These are phyloP conservation scores for Sabuloglossum arenarium DNA, from an alignment of 495 filamentous ascomycete genomes.

Conservation along the genomic window DNA sequence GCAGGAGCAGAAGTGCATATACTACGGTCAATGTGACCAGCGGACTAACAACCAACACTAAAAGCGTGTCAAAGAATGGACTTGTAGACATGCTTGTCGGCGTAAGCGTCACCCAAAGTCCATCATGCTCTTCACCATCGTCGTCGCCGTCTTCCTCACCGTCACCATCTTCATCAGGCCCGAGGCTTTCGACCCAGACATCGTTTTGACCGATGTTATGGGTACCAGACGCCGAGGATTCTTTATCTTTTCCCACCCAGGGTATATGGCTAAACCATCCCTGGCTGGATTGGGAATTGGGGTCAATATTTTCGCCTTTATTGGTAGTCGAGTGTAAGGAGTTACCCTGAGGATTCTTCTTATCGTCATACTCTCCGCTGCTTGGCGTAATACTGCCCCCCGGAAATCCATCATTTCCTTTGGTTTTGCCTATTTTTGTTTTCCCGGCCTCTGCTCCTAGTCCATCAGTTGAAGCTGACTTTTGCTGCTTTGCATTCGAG, in stretches of 20 bases:
- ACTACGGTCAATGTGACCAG: constrained; percentile 83
- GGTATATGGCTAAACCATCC: constrained; percentile 1
- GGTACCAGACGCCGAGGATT: constrained; percentile 25
- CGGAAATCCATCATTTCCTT: constrained; percentile 22
- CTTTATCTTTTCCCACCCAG: constrained; percentile 9
- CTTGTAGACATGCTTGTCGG: constrained; percentile 79
- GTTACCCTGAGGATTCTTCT: constrained; percentile 14
- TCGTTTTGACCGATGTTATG: not conserved
- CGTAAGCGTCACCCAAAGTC: constrained; percentile 88
- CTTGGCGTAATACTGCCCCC: constrained; percentile 57
- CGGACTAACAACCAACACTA: constrained; percentile 83
- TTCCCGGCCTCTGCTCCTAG: constrained; percentile 1
- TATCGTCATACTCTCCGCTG: constrained; percentile 45
- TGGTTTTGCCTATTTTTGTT: constrained; percentile 13
- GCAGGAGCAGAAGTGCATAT: constrained; percentile 70
- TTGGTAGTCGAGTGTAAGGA: constrained; percentile 11
- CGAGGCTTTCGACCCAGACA: too few species aligned
- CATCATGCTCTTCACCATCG: constrained; percentile 36
- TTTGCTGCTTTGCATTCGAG: constrained; percentile 7
- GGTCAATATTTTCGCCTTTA: constrained; percentile 1
- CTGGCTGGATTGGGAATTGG: not conserved
- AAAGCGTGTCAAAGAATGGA: constrained; percentile 86
- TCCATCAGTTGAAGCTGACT: constrained; percentile 6
- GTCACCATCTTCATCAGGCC: not conserved
- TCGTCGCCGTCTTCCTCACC: constrained; percentile 3